phyloP scores from a whole-genome alignment of 225 moss, liverwort and hornwort species.

The Straminergon stramineum region DNA sequence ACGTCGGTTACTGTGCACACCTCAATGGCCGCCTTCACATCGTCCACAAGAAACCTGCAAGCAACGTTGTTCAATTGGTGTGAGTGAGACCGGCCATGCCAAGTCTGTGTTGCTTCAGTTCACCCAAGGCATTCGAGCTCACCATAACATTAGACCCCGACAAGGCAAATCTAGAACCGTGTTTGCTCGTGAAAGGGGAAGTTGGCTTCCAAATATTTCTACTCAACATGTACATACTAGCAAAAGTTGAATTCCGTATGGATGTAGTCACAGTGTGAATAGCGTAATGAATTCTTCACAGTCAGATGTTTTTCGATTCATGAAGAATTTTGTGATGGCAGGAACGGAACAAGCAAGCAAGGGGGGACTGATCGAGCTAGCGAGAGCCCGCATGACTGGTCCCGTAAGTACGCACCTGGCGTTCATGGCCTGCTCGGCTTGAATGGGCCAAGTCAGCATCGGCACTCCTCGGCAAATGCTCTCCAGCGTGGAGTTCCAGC shows the following conservation, averaged over 20 bases:
- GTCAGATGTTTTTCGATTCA: background rate
- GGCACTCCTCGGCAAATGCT: constrained; percentile 1
- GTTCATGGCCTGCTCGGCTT: constrained; percentile 20
- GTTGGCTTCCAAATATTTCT: background rate
- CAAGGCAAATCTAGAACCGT: background rate
- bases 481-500: constrained; percentile 17
- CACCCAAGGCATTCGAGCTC: background rate
- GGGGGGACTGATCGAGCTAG: background rate
- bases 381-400: background rate
- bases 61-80: background rate
- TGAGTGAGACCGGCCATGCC: background rate
- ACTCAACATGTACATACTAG: too few species aligned
- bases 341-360: background rate
- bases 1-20: background rate
- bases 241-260: too few species aligned
- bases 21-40: constrained; percentile 5
- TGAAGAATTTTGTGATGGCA: background rate
- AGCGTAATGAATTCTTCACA: background rate
- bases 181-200: background rate
- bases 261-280: too few species aligned
- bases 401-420: background rate
- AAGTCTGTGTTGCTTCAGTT: background rate
- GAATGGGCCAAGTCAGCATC: constrained; percentile 11
- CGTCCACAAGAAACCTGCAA: constrained; percentile 15
- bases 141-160: background rate